Conservation (phyloP, 2,329 filamentous ascomycete genomes). For the Verticillium albo-atrum region DNA sequence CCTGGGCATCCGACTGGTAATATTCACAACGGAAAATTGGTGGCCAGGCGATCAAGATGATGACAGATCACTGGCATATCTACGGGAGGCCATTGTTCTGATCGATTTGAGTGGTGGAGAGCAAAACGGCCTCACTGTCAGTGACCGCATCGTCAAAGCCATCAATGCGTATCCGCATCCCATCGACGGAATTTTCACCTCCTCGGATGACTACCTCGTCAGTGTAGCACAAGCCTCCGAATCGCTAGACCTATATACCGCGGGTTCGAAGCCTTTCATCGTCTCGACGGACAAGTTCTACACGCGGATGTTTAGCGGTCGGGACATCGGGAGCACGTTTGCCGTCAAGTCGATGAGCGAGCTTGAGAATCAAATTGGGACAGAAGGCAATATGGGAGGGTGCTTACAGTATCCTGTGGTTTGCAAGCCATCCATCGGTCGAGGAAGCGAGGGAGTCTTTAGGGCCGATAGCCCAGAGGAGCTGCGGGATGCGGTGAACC, state of each 20-base stretch:
- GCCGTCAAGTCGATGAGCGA: constrained; percentile 11
- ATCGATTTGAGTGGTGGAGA: constrained; percentile 21
- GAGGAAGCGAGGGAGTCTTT: constrained; percentile 24
- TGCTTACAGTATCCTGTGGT: constrained; percentile 21
- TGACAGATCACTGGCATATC: constrained; percentile 11
- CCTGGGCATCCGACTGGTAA: constrained; percentile 28
- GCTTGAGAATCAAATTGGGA: constrained; percentile 9
- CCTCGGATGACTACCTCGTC: constrained; percentile 23
- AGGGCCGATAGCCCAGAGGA: constrained; percentile 21
- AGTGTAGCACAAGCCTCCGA: constrained; percentile 23
- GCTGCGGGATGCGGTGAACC: constrained; percentile 18
- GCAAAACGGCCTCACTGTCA: constrained; percentile 8
- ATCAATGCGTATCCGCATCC: constrained; percentile 15
- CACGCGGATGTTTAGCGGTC: not conserved
- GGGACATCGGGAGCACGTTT: constrained; percentile 23
- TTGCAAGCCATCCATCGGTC: constrained; percentile 30
- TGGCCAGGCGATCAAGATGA: constrained; percentile 17
- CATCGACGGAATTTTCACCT: constrained; percentile 31
- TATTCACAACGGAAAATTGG: constrained; percentile 31
- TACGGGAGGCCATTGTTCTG: constrained; percentile 26
- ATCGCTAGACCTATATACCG: constrained; percentile 25
- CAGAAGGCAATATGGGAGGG: not conserved
- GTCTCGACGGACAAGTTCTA: not conserved
- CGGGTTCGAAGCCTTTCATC: constrained; percentile 4
- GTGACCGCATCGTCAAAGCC: constrained; percentile 22